Base-by-base conservation (phyloP, 495 filamentous ascomycete genomes). In the Copromyces sp. region DNA sequence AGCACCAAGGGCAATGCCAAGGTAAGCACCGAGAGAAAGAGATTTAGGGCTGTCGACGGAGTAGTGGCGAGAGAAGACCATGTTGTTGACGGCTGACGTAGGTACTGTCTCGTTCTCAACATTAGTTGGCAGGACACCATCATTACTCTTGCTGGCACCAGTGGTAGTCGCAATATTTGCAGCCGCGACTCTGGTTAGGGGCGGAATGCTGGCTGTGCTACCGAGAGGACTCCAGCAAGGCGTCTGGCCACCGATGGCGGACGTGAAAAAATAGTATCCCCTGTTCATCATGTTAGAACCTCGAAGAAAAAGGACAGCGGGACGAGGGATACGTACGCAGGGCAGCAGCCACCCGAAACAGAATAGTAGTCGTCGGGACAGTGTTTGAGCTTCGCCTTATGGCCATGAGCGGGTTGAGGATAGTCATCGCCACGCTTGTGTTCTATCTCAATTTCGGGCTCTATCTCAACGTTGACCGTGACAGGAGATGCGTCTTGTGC, bases 331-430 rank as follows among this genome's bases (percentile, higher is more conserved):
- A 76, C 78, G 4, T 76, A 78, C 74, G 11, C 72, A 12, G 79
- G 79, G 72, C 75, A 79, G 42, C 78, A 78, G 3, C 70, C 74
- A 12, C 75, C 75, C 2, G 76, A 75, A n/a, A 79, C 73, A 24
- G 79, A 78, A 70, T 77, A 78, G 71, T 80, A 80, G 61, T 80
- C 79, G 1, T 73, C 71, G 12, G 79, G 75, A 20, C 77, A 79
- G 9, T 44, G 73, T 9, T 59, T 32, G 3, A 79, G 47, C 4
- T 61, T 35, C 11, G 68, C 53, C n/a, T 72, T 40, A 47, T 68
- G 68, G 14, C 17, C 38, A 70, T 77, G 45, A 14, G 41, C 73
- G 0, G 79, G 77, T 65, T 68, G 32, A 7, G 79, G 79, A 37
- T 72, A 77, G 47, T 75, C 70, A n/a, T 61, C 42, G 42, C 75